Conservation (phyloP, 306 rosid genomes). For the Lagenaria siceraria region DNA sequence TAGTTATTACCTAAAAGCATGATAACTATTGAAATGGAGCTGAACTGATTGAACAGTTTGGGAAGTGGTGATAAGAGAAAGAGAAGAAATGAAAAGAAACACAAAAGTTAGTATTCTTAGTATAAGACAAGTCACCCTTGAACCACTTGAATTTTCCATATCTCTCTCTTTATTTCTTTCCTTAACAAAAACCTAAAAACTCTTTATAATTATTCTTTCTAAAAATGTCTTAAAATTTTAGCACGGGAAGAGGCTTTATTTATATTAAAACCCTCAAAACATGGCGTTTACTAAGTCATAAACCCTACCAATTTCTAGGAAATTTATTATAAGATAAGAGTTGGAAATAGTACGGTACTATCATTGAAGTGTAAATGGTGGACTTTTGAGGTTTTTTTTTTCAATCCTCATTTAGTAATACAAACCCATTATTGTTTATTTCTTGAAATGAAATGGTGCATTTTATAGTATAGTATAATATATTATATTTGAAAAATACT, state of each 20-base stretch:
- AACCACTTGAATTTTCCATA: slow-evolving; percentile 21
- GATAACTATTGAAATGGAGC: background rate
- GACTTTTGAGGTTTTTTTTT: background rate
- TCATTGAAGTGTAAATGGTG: background rate
- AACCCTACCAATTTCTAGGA: background rate
- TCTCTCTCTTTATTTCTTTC: background rate
- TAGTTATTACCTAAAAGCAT: background rate
- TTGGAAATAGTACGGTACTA: background rate
- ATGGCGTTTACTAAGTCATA: background rate
- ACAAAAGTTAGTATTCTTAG: slow-evolving; percentile 35
- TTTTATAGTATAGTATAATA: background rate
- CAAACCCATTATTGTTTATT: background rate
- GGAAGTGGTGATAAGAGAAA: slow-evolving; percentile 17
- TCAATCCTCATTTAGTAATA: background rate
- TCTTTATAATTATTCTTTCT: background rate
- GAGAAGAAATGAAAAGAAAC: slow-evolving; percentile 35
- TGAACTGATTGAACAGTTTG: background rate
- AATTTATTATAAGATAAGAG: background rate
- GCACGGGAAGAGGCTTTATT: background rate
- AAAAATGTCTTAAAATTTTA: background rate
- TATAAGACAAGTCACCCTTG: slow-evolving; percentile 22
- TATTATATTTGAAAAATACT: background rate
- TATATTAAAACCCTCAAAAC: background rate
- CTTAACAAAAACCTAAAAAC: background rate
- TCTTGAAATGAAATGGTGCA: background rate